Evolutionary conservation across 352 stramenopile genomes (phyloP).

Genomic region (Saprolegnia parasitica): DNA sequence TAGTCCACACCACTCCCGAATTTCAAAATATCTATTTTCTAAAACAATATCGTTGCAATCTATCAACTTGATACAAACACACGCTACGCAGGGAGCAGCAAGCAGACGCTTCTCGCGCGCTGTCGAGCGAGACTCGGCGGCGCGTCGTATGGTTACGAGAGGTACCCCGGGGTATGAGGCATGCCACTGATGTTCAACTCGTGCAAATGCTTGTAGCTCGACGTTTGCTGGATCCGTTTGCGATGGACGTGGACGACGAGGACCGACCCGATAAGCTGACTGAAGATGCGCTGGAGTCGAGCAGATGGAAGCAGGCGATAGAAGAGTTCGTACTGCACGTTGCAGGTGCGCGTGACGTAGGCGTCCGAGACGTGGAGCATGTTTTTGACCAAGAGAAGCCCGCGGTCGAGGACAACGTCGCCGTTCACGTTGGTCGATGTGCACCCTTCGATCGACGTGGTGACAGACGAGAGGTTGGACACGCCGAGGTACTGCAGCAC

Average conservation of each 20-base stretch:
- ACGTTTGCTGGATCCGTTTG: too few relatives aligned
- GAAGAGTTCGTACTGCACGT: conserved; percentile 32
- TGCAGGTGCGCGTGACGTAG: conserved; percentile 22
- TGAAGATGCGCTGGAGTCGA: background rate
- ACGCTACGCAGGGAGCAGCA: too few relatives aligned
- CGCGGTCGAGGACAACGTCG: conserved; percentile 21
- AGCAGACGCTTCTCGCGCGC: too few relatives aligned
- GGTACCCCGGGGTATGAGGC: too few relatives aligned
- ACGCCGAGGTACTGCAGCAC: conserved; percentile 27
- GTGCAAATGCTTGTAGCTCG: too few relatives aligned
- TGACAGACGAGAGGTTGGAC: background rate
- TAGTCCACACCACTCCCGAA: too few relatives aligned
- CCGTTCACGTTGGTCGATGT: background rate
- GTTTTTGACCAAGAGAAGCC: conserved; percentile 32
- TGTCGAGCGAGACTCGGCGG: too few relatives aligned
- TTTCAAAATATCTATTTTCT: too few relatives aligned
- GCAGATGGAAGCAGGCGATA: conserved; percentile 27
- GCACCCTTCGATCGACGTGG: conserved; percentile 1
- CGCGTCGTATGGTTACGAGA: too few relatives aligned
- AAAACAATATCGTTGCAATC: too few relatives aligned
- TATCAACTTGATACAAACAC: too few relatives aligned
- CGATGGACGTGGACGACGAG: background rate
- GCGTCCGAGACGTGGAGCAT: conserved; percentile 28
- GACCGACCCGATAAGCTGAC: background rate
- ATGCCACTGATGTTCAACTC: too few relatives aligned